These are phyloP conservation scores for Penicillium sp. DNA, from an alignment of 2,329 filamentous ascomycete genomes.

Conservation along the genomic window DNA sequence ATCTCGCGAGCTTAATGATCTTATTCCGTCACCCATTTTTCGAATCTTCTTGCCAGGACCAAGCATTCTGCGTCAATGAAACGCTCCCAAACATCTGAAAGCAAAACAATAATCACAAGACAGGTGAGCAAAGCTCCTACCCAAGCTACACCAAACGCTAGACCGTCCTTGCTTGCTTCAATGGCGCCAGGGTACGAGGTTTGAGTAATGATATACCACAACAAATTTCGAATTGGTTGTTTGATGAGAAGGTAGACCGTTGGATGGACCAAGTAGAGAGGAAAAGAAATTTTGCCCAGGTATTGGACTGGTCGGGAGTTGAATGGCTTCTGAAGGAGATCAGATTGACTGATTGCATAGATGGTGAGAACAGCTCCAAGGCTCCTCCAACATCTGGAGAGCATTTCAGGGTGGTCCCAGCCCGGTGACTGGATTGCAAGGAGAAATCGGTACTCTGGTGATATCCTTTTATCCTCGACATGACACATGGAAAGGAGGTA, in stretches of 20 bases:
- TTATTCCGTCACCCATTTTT: neutral
- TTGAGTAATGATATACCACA: neutral
- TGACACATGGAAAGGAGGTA: slow-evolving; percentile 1
- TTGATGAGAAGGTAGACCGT: neutral
- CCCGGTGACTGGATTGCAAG: neutral
- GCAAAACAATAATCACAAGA: neutral
- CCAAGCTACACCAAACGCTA: neutral
- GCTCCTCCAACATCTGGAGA: slow-evolving; percentile 1
- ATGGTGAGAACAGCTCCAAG: slow-evolving; percentile 1
- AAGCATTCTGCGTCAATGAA: neutral
- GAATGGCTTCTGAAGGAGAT: neutral
- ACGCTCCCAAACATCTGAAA: neutral
- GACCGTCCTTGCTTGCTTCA: neutral
- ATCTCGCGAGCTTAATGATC: too few relatives aligned
- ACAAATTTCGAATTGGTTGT: neutral
- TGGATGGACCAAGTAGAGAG: slow-evolving; percentile 2
- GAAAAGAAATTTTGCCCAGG: slow-evolving; percentile 2
- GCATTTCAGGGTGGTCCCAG: slow-evolving; percentile 1
- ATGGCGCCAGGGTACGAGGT: neutral
- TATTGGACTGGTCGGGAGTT: slow-evolving; percentile 1
- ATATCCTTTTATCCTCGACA: neutral
- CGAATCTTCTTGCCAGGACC: neutral
- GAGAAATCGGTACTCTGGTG: neutral
- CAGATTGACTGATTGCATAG: slow-evolving; percentile 1
- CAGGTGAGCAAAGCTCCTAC: neutral